phyloP scores from a whole-genome alignment of 2,329 filamentous ascomycete genomes.

The Scopulariopsis brevicaulis region DNA sequence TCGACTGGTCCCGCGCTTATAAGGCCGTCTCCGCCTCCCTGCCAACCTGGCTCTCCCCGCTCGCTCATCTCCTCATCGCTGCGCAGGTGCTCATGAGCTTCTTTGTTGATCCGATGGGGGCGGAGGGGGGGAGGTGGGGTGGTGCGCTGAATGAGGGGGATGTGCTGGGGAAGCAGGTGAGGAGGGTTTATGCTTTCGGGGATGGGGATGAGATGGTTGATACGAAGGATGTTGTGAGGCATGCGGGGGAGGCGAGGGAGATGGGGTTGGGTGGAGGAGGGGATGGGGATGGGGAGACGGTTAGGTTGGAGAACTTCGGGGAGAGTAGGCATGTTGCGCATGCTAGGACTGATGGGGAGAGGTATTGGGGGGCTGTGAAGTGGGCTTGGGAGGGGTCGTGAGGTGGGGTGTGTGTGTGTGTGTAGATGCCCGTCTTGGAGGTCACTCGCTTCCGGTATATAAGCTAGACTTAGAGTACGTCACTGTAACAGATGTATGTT shows the following conservation, averaged over 20 bases:
- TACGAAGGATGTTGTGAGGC: constrained; percentile 7
- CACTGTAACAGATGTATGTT: too few relatives aligned
- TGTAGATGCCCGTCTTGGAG: background rate
- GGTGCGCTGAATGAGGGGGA: constrained; percentile 6
- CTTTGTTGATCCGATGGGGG: background rate
- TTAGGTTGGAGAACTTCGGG: constrained; percentile 8
- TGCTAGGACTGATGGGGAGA: constrained; percentile 7
- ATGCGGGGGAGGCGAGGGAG: constrained; percentile 8
- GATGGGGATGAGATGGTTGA: constrained; percentile 6
- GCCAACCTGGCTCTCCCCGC: background rate
- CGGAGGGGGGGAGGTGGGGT: constrained; percentile 3
- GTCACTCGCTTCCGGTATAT: too few relatives aligned
- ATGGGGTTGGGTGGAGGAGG: constrained; percentile 5
- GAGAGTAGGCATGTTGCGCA: constrained; percentile 9
- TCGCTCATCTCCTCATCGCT: background rate
- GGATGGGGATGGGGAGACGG: background rate
- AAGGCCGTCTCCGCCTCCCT: background rate
- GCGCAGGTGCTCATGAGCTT: background rate
- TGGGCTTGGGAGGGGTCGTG: constrained; percentile 1
- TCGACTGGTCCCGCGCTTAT: background rate
- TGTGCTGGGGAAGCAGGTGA: constrained; percentile 3
- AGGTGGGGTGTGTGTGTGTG: background rate
- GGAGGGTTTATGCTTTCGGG: constrained; percentile 10
- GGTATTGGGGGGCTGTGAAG: constrained; percentile 9
- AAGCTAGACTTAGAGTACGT: too few relatives aligned